Evolutionary conservation across 305 asterid species (phyloP), one percentile per base, ranked within the genome.

Genomic region (Fraxinus dipetala): DNA sequence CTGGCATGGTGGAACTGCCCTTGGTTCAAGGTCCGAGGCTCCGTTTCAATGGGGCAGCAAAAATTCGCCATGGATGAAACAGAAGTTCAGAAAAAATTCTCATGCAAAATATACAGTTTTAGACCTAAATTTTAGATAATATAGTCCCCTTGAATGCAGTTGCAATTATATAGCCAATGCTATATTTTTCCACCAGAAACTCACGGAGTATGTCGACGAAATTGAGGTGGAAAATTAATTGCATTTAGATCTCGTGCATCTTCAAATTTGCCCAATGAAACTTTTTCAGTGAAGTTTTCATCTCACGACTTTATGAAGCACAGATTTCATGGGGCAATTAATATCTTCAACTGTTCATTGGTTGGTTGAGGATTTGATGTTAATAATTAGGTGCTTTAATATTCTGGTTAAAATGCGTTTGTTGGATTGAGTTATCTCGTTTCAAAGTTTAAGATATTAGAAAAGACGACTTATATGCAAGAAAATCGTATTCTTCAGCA

Each of bases 1-100:
- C 93, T 88, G 0, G 91, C 95, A 45, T 88, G 88, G 75, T 83
- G 81, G 81, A 91, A 87, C 80, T 91, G 96, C 18, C 87, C 92
- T 81, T 87, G 89, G 3, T 85, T 91, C 84, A 94, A 88, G 81
- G 97, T 94, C 74, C 90, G 91, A 40, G 97, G 98, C 86, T 94
- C 98, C 75, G 83, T 77, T 78, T 94, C 98, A 86, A 92, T 92
- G 34, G 92, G 79, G 82, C 98, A 94, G 80, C 95, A 87, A 80
- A 83, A 79, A 45, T 91, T 90, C 2, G 94, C 96, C 98, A 91
- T 94, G 80, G 65, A 43, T 54, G 75, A 74, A 45, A 7, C 14
- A 14, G 13, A 40, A 43, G 31, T 45, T 74, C 51, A 20, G 26
- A 69, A 38, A 79, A 38, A 5, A 36, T 14, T 38, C 7, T 7